phyloP scores from a whole-genome alignment of 495 filamentous ascomycete species.

The Xylaria sp. region DNA sequence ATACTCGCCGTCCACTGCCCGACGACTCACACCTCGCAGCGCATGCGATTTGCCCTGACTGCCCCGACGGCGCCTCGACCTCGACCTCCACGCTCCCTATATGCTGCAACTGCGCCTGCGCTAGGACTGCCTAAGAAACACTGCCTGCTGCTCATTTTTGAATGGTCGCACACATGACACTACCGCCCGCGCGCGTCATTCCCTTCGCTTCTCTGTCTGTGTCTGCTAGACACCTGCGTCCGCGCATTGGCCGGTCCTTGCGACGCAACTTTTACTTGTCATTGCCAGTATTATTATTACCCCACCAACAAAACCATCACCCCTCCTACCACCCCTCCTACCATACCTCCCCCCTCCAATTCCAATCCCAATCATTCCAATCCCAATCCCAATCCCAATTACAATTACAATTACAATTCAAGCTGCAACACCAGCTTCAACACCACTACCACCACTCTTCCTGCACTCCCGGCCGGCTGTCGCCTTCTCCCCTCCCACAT shows the following conservation, averaged over 20 bases:
- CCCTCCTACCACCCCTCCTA: not conserved
- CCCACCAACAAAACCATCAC: constrained; percentile 30
- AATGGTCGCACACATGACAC: constrained; percentile 21
- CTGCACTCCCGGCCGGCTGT: constrained; percentile 1
- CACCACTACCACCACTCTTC: not conserved
- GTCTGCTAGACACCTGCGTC: constrained; percentile 1
- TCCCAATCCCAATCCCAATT: no score
- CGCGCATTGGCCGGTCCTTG: constrained; percentile 26
- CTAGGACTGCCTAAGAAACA: not conserved
- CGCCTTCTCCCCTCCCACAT: not conserved
- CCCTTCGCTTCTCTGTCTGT: constrained; percentile 23
- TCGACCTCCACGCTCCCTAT: not conserved
- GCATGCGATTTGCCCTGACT: not conserved
- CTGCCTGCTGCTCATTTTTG: not conserved
- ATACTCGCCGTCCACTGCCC: not conserved
- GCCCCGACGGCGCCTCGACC: no score
- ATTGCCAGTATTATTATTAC: constrained; percentile 32
- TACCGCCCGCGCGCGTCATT: constrained; percentile 1
- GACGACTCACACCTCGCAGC: not conserved
- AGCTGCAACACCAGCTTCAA: not conserved
- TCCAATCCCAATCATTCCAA: no score
- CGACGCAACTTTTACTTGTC: constrained; percentile 36
- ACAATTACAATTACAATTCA: no score
- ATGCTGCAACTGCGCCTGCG: constrained; percentile 4
- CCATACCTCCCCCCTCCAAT: no score